Evolutionary conservation across 2,329 filamentous ascomycete species (phyloP).

Genomic region (Talaromyces atroroseus): DNA sequence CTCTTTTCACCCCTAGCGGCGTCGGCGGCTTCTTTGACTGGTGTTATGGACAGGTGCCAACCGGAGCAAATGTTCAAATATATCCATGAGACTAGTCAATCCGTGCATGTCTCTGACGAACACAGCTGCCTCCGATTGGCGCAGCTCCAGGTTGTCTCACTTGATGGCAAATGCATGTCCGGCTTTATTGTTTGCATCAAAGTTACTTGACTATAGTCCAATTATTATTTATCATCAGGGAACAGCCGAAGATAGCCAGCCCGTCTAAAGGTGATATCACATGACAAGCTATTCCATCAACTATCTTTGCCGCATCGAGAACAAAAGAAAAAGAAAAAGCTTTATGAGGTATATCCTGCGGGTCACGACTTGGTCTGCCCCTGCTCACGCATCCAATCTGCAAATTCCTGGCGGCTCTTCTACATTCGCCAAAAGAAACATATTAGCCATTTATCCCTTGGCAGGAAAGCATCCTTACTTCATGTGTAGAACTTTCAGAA

Average conservation of each 20-base stretch:
- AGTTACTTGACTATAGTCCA: no score
- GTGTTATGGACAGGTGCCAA: background rate
- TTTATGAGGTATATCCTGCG: background rate
- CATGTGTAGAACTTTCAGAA: background rate
- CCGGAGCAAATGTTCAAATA: background rate
- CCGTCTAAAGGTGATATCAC: background rate
- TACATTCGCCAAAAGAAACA: slow-evolving; percentile 19
- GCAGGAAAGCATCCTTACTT: background rate
- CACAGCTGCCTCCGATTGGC: background rate
- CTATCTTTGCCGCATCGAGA: background rate
- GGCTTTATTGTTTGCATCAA: no score
- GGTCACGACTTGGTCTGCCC: slow-evolving; percentile 15
- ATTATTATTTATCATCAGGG: no score
- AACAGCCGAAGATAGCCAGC: no score
- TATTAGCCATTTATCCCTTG: background rate
- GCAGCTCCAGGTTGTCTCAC: background rate
- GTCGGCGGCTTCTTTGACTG: background rate
- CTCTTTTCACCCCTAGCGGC: background rate
- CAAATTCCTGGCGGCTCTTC: slow-evolving; percentile 68
- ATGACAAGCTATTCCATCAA: background rate
- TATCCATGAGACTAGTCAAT: background rate
- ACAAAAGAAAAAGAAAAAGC: background rate
- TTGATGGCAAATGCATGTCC: background rate
- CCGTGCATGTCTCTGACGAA: background rate
- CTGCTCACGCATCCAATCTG: slow-evolving; percentile 59